A percentile compares a stretch with the other conserved stretches of the same genome.
Conservation (phyloP, 2,329 filamentous ascomycete genomes). For the Monosporascus sp. region DNA sequence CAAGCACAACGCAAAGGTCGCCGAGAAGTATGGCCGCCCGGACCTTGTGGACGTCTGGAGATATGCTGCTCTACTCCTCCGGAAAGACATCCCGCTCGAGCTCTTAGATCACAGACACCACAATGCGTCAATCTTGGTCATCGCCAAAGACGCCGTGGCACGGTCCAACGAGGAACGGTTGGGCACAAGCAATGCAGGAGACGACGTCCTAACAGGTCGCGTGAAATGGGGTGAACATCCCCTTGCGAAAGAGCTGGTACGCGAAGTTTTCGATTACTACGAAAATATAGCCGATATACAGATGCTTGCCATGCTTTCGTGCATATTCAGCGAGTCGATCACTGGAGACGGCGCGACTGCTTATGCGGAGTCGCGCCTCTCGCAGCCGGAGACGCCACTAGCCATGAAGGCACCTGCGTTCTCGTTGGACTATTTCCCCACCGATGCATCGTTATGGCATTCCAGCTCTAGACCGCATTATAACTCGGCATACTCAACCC, state of each 20-base stretch:
- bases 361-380: slow-evolving; percentile 51
- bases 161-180: slow-evolving; percentile 26
- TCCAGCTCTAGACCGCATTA: slow-evolving; percentile 34
- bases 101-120: slow-evolving; percentile 50
- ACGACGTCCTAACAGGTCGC: slow-evolving; percentile 43
- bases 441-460: slow-evolving; percentile 48
- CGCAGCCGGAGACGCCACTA: slow-evolving; percentile 56
- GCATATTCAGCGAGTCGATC: slow-evolving; percentile 60
- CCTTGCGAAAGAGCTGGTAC: slow-evolving; percentile 55
- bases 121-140: slow-evolving; percentile 59
- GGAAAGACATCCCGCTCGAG: slow-evolving; percentile 68
- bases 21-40: slow-evolving; percentile 61
- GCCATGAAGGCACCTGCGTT: slow-evolving; percentile 62
- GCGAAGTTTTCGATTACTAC: slow-evolving; percentile 58
- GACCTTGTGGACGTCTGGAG: slow-evolving; percentile 82
- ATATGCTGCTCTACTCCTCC: slow-evolving; percentile 71
- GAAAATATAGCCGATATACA: slow-evolving; percentile 59
- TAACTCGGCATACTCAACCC: slow-evolving; percentile 52
- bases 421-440: slow-evolving; percentile 62
- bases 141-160: slow-evolving; percentile 58
- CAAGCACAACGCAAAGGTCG: slow-evolving; percentile 74
- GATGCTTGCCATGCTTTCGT: slow-evolving; percentile 68
- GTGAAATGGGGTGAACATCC: slow-evolving; percentile 67
- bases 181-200: slow-evolving; percentile 9
- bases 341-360: slow-evolving; percentile 47